Evolutionary conservation across 441 rosid species (phyloP).

Genomic region (Gossypium trilobum): DNA sequence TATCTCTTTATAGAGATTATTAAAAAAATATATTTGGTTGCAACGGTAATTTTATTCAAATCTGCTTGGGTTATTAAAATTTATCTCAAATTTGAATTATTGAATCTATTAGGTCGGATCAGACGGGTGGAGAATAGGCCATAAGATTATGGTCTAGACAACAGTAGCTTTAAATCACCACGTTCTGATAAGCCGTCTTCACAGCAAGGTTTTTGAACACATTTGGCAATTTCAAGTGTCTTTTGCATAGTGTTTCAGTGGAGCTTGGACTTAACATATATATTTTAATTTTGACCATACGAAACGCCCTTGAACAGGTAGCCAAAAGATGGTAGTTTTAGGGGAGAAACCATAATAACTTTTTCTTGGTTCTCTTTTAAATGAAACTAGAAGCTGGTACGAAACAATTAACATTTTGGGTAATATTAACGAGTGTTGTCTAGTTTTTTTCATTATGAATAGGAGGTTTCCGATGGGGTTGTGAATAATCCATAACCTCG

Average conservation of each 20-base stretch:
- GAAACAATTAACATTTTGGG: not conserved
- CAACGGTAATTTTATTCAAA: no score
- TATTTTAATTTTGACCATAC: not conserved
- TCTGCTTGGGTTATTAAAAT: no score
- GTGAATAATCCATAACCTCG: conserved; percentile 75
- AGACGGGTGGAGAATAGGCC: not conserved
- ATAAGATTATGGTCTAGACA: not conserved
- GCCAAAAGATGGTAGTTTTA: not conserved
- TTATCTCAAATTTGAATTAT: no score
- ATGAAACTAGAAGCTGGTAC: no score
- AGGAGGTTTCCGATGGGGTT: conserved; percentile 80
- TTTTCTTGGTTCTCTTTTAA: not conserved
- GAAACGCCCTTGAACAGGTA: not conserved
- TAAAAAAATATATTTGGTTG: no score
- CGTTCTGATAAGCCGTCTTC: conserved; percentile 5
- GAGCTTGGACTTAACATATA: not conserved
- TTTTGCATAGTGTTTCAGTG: not conserved
- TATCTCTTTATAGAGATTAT: no score
- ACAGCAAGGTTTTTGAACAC: not conserved
- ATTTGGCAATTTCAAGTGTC: not conserved
- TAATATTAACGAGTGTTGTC: not conserved
- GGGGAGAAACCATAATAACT: not conserved
- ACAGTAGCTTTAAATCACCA: not conserved
- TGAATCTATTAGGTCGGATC: no score
- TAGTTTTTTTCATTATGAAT: conserved; percentile 67